Evolutionary conservation across 768 basidiomycete genomes (phyloP).

Genomic region (Lepiota brunneoincarnata): DNA sequence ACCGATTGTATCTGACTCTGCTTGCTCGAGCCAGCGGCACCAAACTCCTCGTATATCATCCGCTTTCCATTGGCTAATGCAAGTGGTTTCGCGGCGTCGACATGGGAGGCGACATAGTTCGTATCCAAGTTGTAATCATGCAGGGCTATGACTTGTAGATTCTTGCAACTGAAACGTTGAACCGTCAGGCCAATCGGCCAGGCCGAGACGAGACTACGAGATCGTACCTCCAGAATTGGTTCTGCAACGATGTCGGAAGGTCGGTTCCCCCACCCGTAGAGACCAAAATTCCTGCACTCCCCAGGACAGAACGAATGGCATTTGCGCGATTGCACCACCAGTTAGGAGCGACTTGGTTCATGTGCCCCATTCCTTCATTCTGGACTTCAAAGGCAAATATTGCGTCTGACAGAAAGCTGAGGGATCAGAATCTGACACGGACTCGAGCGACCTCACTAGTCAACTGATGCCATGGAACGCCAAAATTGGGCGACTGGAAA

Average conservation of each 20-base stretch:
- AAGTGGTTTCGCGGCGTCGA: slow-evolving; percentile 37
- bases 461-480: slow-evolving; percentile 22
- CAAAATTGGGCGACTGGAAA: slow-evolving; percentile 22
- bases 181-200: neutral
- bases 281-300: slow-evolving; percentile 22
- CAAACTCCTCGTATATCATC: slow-evolving; percentile 35
- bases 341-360: slow-evolving; percentile 24
- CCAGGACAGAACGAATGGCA: slow-evolving; percentile 23
- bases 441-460: slow-evolving; percentile 12
- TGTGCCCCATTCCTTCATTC: slow-evolving; percentile 27
- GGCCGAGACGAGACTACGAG: too few species aligned
- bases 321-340: slow-evolving; percentile 26
- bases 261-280: slow-evolving; percentile 25
- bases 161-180: slow-evolving; percentile 15
- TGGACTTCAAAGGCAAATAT: slow-evolving; percentile 24
- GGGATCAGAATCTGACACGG: neutral
- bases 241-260: slow-evolving; percentile 23
- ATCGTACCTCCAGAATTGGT: slow-evolving; percentile 22
- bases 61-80: slow-evolving; percentile 31
- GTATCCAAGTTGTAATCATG: slow-evolving; percentile 43
- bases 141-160: slow-evolving; percentile 22
- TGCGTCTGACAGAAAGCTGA: slow-evolving; percentile 16
- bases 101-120: slow-evolving; percentile 35
- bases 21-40: slow-evolving; percentile 35
- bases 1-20: slow-evolving; percentile 36